Percentiles rank a stretch among this genome's conserved stretches.
phyloP scores from a whole-genome alignment of 106 monocot species.

The Apostasia shenzhenica region DNA sequence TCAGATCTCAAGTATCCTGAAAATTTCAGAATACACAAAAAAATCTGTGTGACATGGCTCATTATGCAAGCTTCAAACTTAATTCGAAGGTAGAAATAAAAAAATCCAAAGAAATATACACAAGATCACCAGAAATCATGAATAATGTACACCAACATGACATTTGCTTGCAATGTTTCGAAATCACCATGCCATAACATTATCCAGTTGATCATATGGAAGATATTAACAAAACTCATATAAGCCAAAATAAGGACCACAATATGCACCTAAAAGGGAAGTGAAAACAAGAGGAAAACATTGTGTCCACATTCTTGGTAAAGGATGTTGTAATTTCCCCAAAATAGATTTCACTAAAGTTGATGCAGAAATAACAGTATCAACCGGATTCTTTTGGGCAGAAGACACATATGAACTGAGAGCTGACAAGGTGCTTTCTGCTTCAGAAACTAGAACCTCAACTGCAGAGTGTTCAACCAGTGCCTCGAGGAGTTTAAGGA shows the following conservation, averaged over 20 bases:
- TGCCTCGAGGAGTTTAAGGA: slow-evolving; percentile 44
- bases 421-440: slow-evolving; percentile 32
- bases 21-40: slow-evolving; percentile 6
- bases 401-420: slow-evolving; percentile 48
- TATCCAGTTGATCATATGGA: not conserved
- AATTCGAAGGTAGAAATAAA: not conserved
- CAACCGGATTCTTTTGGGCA: slow-evolving; percentile 45
- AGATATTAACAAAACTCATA: not conserved
- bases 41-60: not conserved
- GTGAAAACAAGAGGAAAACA: slow-evolving; percentile 49
- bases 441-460: slow-evolving; percentile 35
- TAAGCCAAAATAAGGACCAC: slow-evolving; percentile 1
- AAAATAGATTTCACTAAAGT: slow-evolving; percentile 37
- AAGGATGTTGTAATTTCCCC: slow-evolving; percentile 35
- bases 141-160: not conserved
- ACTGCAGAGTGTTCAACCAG: slow-evolving; percentile 33
- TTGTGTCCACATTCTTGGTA: slow-evolving; percentile 35
- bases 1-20: slow-evolving; percentile 56
- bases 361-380: slow-evolving; percentile 56
- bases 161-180: not conserved
- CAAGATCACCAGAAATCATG: not conserved
- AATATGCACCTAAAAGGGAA: slow-evolving; percentile 58
- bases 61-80: not conserved
- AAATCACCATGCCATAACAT: not conserved
- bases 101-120: not conserved